Evolutionary conservation across 768 basidiomycete species (phyloP), one percentile per base, ranked within the genome.

Genomic region (Phlebiopsis gigantea): DNA sequence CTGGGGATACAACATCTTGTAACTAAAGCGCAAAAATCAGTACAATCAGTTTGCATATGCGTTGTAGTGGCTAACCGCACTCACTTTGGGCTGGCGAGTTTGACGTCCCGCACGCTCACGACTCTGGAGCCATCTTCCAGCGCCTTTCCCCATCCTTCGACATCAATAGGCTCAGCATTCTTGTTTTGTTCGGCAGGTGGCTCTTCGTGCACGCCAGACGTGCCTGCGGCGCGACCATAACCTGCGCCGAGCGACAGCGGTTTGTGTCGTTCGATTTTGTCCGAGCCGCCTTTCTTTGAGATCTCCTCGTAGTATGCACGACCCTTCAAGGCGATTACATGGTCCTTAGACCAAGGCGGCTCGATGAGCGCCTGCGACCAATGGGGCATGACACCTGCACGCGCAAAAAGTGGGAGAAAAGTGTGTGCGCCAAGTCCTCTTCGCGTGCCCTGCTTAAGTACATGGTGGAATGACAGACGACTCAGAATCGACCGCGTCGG

Each of bases 71-170:
- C 42, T 2, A 24, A 51, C 2, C 49, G 9, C 54, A 59, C 62
- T 43, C 42, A 61, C 62, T 63, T 25, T 21, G 47, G 41, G 4
- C 49, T 44, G 7, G 60, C 54, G 29, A 56, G 50, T 57, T 65
- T 65, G 21, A 63, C 58, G 47, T 65, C 60, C 10, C 64, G 64
- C 17, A 65, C 60, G 26, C 43, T 65, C 12, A 59, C 47, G 5
- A 56, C 56, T 1, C 21, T 44, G 5, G 52, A 31, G 12, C 46
- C 34, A 12, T 53, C 57, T 24, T 53, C 21, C 5, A 64, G 56
- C 28, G 39, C 50, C 21, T 57, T 7, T 19, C 43, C n/a, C 56
- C 56, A 57, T 30, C 29, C 43, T 8, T 44, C 48, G 12, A 14
- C 55, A 31, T 39, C 9, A 22, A 3, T 21, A 17, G 15, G 9